These are phyloP conservation scores for Quillaja saponaria DNA, from an alignment of 306 rosid species.

Conservation along the genomic window DNA sequence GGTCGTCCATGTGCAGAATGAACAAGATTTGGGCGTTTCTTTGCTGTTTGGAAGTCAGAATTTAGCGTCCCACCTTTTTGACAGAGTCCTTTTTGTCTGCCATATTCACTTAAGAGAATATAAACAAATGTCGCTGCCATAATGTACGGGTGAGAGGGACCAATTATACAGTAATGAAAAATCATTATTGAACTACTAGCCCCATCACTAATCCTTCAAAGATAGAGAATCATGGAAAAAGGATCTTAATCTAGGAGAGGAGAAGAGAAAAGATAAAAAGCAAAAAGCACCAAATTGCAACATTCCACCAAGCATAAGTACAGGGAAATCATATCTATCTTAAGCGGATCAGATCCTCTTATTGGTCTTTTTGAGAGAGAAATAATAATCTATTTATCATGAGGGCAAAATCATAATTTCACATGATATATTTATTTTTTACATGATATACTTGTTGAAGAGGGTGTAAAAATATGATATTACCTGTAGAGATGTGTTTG, in stretches of 20 bases:
- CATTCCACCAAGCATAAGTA: slow-evolving; percentile 24
- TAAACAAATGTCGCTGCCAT: slow-evolving; percentile 40
- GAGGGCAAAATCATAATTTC: no score
- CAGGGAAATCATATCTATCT: no score
- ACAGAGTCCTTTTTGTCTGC: slow-evolving; percentile 45
- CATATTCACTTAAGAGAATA: slow-evolving; percentile 32
- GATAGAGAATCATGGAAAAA: slow-evolving; percentile 19
- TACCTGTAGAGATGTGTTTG: not conserved
- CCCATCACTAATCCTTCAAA: slow-evolving; percentile 34
- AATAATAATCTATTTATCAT: no score
- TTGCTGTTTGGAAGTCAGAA: no score
- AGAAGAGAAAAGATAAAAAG: slow-evolving; percentile 8
- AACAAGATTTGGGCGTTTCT: no score
- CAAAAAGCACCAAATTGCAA: slow-evolving; percentile 6
- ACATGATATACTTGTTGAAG: no score
- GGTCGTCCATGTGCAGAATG: no score
- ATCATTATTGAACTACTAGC: slow-evolving; percentile 20
- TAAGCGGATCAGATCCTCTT: no score
- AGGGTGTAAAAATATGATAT: not conserved
- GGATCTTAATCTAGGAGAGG: no score
- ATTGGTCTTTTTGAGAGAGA: no score
- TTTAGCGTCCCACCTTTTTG: slow-evolving; percentile 26
- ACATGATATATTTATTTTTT: no score
- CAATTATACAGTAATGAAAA: slow-evolving; percentile 36
- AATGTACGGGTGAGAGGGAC: slow-evolving; percentile 31